These are phyloP conservation scores for Laburnicola sp. DNA, from an alignment of 2,329 filamentous ascomycete species.

Conservation along the genomic window DNA sequence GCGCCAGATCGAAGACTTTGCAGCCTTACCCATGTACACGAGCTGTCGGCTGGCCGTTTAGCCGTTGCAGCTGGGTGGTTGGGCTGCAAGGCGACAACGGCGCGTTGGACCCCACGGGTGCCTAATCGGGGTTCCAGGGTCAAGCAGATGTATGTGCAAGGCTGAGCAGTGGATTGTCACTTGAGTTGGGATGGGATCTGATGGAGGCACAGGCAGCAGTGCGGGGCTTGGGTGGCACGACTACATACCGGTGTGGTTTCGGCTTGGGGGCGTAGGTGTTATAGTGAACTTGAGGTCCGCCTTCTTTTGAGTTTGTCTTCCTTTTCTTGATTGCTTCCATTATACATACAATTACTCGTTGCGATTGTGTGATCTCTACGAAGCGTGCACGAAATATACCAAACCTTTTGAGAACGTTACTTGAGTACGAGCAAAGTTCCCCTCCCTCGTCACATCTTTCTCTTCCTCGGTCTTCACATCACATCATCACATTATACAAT, in stretches of 20 bases:
- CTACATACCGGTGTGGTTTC: too few relatives aligned
- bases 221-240: neutral
- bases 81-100: conserved; percentile 2
- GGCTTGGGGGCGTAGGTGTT: neutral
- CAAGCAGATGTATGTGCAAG: neutral
- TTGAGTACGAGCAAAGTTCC: neutral
- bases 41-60: neutral
- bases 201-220: conserved; percentile 1
- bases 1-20: neutral
- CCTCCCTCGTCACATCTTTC: neutral
- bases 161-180: neutral
- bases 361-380: neutral
- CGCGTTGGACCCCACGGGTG: neutral
- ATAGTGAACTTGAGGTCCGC: neutral
- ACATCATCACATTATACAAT: conserved; percentile 1
- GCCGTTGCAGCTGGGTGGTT: conserved; percentile 1
- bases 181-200: neutral
- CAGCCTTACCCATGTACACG: neutral
- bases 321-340: neutral
- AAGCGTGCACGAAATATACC: neutral
- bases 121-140: conserved; percentile 3
- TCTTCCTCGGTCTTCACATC: neutral
- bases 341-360: too few relatives aligned
- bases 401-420: neutral
- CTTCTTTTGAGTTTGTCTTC: neutral